Evolutionary conservation across 2,329 filamentous ascomycete species (phyloP), one percentile per base, ranked within the genome.

Genomic region (Cladosporium sp.): DNA sequence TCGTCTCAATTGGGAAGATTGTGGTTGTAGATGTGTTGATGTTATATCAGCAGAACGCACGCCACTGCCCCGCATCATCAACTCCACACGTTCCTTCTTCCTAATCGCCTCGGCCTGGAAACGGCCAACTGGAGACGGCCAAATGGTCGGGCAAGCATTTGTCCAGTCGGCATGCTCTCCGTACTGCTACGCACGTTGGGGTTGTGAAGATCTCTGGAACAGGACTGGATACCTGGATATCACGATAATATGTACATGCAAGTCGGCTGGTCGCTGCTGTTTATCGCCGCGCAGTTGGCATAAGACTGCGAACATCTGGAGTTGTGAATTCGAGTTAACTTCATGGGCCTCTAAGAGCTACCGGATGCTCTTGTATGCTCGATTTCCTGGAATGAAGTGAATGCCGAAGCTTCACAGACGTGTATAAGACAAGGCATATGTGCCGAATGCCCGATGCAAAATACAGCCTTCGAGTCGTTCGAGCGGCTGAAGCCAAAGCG

Each of bases 41-140:
- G 23, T 28, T 46, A 46, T 46, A 54, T 54, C 26, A n/a, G 28
- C 51, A n/a, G 14, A 32, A 32, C n/a, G 54, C 30, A 32, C 30
- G 54, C 30, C 54, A 57, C 30, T 57, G 54, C 54, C 54, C 54
- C 54, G 54, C 54, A 57, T 57, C 32, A 7, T 34, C 18, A 23
- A 36, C 54, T 57, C 54, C 54, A 57, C 54, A 32, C n/a, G n/a
- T n/a, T n/a, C n/a, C n/a, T 39, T 32, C 30, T 43, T 10, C 6
- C 39, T 10, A 3, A 46, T 54, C 32, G 54, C 54, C 54, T 57
- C 54, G 54, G 54, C 21, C 54, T 57, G 54, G 11, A 10, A 18
- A 57, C n/a, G n/a, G n/a, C n/a, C n/a, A n/a, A n/a, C 11, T 54
- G 39, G 18, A n/a, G 39, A 39, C 54, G 54, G 54, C 54, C 32